phyloP scores from a whole-genome alignment of 2,329 filamentous ascomycete genomes.

The Aspergillus puulaauensis region DNA sequence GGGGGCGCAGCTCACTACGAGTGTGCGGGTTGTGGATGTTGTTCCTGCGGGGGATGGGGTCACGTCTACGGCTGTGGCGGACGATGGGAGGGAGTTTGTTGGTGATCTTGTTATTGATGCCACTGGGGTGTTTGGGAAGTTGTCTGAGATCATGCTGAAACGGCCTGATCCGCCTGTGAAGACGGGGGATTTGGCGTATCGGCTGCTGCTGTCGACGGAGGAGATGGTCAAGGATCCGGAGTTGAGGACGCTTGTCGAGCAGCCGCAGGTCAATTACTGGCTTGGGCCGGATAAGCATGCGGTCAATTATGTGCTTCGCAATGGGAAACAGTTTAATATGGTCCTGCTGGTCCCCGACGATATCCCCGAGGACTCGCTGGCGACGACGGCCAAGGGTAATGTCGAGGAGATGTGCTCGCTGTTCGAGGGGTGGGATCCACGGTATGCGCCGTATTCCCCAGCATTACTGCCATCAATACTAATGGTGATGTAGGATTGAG shows the following conservation, averaged over 20 bases:
- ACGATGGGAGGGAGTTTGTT: conserved; percentile 24
- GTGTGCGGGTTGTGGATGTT: conserved; percentile 46
- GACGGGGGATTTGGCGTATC: conserved; percentile 59
- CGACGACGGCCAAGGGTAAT: conserved; percentile 49
- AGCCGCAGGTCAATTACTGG: conserved; percentile 56
- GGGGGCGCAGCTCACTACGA: conserved; percentile 48
- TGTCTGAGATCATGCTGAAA: conserved; percentile 48
- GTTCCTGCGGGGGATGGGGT: conserved; percentile 29
- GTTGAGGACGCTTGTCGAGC: conserved; percentile 44
- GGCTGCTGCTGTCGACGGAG: conserved; percentile 46
- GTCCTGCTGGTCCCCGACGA: conserved; percentile 61
- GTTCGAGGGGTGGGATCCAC: conserved; percentile 59
- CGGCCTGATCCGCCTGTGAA: conserved; percentile 46
- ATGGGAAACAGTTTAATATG: conserved; percentile 48
- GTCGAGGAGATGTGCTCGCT: conserved; percentile 55
- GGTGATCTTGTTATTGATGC: conserved; percentile 28
- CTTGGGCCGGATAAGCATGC: conserved; percentile 52
- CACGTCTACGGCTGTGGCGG: conserved; percentile 37
- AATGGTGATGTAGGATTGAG: conserved; percentile 36
- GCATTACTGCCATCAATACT: too few species aligned
- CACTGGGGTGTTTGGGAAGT: conserved; percentile 30
- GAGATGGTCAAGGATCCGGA: conserved; percentile 51
- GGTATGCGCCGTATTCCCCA: background rate
- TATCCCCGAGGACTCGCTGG: conserved; percentile 49
- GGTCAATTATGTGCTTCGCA: conserved; percentile 61